Base-by-base conservation (phyloP, 2,329 filamentous ascomycete genomes). In the Daldinia eschscholtzii region DNA sequence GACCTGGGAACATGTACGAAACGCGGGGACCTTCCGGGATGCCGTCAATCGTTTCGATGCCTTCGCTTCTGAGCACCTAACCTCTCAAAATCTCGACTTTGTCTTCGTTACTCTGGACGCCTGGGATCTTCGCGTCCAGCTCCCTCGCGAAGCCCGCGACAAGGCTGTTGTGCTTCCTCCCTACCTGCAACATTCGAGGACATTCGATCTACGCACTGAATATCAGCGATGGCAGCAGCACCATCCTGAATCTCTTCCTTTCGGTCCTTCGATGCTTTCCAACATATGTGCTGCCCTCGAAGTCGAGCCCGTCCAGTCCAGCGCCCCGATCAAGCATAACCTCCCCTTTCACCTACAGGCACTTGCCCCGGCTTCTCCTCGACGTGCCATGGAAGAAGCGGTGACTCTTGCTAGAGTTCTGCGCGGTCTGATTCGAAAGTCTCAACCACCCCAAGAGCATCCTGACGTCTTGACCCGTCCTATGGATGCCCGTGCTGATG, bases 171-270 rank as follows among this genome's bases (percentile, higher is more conserved):
- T 98, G 58, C 89, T 99, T 39, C 96, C 96, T 23, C 92, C 95
- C 9, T 99, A 99, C 81, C 88, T 99, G 67, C 96, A 99, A 84
- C 96, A 99, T 85, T 98, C 96, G 42, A 91, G 96, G 68, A 97
- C 95, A 65, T 99, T 98, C 79, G 96, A 98, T 79, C 88, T 99
- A 65, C 92, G 96, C 71, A 97, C 94, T 77, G 96, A 99, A 83
- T 99, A 99, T 80, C 94, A 98, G 84, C 89, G 94, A 79, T 99
- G 96, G 94, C 96, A 98, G 83, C 93, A 97, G 77, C 95, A 98
- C 81, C 96, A 99, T 78, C 96, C 96, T 42, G 96, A 99, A 84
- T 98, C 95, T 64, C 88, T 99, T 61, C 95, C 96, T 2, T 99
- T 98, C 78, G 96, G 95, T 18, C 95, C 96, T 57, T 97, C 93